Conservation (phyloP, 371 early-diverging fungal species). For the Batkoa obscura region DNA sequence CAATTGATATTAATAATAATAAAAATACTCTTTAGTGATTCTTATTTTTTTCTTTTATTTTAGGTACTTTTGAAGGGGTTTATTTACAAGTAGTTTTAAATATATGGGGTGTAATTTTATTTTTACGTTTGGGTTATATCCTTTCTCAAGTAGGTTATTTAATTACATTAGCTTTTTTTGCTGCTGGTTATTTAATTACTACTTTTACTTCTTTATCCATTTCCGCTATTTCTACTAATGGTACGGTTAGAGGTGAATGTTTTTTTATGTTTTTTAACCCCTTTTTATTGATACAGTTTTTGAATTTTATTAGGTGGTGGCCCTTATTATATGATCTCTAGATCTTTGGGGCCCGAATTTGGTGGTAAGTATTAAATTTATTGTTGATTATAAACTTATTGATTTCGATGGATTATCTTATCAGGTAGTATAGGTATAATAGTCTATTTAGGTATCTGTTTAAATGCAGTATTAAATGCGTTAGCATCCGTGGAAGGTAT, state of each 20-base stretch:
- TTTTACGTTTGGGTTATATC: conserved; percentile 34
- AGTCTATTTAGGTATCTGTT: conserved; percentile 34
- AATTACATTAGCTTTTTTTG: conserved; percentile 29
- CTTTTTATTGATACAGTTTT: not conserved
- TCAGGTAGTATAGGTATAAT: conserved; percentile 32
- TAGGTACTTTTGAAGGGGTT: conserved; percentile 40
- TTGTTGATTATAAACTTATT: not conserved
- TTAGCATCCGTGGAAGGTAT: conserved; percentile 39
- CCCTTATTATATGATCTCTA: conserved; percentile 49
- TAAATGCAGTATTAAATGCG: conserved; percentile 34
- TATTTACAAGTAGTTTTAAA: conserved; percentile 32
- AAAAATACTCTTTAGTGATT: too few species aligned
- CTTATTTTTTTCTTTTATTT: conserved; percentile 17
- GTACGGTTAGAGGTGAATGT: conserved; percentile 26
- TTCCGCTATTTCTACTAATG: conserved; percentile 54
- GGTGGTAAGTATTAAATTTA: conserved; percentile 21
- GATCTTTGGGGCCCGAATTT: conserved; percentile 52
- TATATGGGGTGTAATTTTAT: conserved; percentile 43
- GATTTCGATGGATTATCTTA: not conserved
- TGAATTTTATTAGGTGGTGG: conserved; percentile 29
- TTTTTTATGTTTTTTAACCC: not conserved
- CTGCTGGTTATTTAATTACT: conserved; percentile 29
- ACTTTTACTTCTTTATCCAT: conserved; percentile 41
- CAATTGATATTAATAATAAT: not conserved
- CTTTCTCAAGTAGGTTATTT: conserved; percentile 33